phyloP scores from a whole-genome alignment of 2,329 filamentous ascomycete genomes.

The Stachybotrys elegans region DNA sequence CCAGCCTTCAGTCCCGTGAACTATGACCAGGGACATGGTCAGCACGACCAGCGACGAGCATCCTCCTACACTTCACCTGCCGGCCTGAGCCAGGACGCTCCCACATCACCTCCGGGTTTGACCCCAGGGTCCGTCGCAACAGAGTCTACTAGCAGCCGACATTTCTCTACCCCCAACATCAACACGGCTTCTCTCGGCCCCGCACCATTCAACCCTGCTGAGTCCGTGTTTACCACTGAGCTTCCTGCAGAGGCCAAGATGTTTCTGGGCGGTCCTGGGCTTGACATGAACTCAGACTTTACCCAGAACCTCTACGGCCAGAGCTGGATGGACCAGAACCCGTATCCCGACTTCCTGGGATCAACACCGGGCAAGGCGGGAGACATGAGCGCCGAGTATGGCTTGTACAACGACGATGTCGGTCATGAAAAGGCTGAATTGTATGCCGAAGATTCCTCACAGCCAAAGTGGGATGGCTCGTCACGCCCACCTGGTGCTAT shows the following conservation, averaged over 20 bases:
- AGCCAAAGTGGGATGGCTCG: neutral
- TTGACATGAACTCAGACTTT: slow-evolving; percentile 23
- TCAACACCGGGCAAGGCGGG: no score
- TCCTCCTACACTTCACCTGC: slow-evolving; percentile 13
- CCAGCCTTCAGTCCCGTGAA: slow-evolving; percentile 18
- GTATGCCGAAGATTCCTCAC: no score
- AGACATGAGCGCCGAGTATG: no score
- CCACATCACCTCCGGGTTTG: slow-evolving; percentile 19
- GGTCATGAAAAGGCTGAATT: no score
- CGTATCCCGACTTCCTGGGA: slow-evolving; percentile 5
- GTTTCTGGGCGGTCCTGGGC: slow-evolving; percentile 27
- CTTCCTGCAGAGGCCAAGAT: slow-evolving; percentile 37
- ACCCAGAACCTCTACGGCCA: slow-evolving; percentile 11
- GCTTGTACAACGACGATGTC: no score
- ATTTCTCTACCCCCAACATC: slow-evolving; percentile 15
- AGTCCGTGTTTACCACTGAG: slow-evolving; percentile 36
- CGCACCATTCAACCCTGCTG: slow-evolving; percentile 12
- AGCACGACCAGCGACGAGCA: slow-evolving; percentile 12
- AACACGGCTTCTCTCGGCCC: slow-evolving; percentile 16
- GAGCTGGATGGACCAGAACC: slow-evolving; percentile 8
- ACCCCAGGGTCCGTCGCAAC: slow-evolving; percentile 17
- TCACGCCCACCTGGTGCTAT: slow-evolving; percentile 8
- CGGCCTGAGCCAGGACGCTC: slow-evolving; percentile 9
- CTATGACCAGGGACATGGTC: slow-evolving; percentile 11
- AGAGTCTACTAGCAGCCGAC: slow-evolving; percentile 10